Evolutionary conservation across 257 asterid genomes (phyloP).

Genomic region (Fraxinus americana): DNA sequence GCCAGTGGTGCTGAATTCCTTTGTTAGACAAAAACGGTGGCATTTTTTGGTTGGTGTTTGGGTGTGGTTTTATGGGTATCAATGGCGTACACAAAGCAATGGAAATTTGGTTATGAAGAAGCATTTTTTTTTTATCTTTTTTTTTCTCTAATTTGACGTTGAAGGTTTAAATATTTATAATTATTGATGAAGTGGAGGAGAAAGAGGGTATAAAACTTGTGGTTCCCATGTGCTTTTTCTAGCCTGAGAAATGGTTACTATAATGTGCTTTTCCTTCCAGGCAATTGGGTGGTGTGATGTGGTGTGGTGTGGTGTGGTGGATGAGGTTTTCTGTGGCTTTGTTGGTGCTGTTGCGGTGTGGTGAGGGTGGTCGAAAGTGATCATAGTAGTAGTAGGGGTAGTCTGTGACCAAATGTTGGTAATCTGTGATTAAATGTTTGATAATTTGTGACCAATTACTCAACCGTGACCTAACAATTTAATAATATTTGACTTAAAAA

Average conservation of each 20-base stretch:
- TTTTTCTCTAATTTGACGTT: not conserved
- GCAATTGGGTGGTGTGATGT: no score
- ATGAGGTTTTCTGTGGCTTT: no score
- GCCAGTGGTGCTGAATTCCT: constrained; percentile 17
- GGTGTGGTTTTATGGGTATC: constrained; percentile 26
- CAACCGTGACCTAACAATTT: no score
- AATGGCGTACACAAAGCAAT: constrained; percentile 27
- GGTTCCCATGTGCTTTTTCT: not conserved
- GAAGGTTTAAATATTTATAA: not conserved
- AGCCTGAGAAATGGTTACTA: not conserved
- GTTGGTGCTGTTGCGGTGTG: no score
- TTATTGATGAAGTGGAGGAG: not conserved
- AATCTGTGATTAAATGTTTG: no score
- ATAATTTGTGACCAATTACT: no score
- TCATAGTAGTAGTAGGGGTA: no score
- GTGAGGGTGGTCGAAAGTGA: no score
- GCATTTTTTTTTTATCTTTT: constrained; percentile 38
- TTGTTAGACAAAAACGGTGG: constrained; percentile 36
- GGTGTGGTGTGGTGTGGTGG: no score
- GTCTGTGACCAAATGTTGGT: no score
- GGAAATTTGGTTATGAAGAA: constrained; percentile 52
- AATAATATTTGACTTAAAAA: no score
- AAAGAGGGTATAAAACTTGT: not conserved
- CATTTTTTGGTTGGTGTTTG: constrained; percentile 28
- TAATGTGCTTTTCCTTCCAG: no score